These are phyloP conservation scores for Yamadazyma spencermartinsiae DNA, from an alignment of 1,139 yeast genomes.

Conservation along the genomic window DNA sequence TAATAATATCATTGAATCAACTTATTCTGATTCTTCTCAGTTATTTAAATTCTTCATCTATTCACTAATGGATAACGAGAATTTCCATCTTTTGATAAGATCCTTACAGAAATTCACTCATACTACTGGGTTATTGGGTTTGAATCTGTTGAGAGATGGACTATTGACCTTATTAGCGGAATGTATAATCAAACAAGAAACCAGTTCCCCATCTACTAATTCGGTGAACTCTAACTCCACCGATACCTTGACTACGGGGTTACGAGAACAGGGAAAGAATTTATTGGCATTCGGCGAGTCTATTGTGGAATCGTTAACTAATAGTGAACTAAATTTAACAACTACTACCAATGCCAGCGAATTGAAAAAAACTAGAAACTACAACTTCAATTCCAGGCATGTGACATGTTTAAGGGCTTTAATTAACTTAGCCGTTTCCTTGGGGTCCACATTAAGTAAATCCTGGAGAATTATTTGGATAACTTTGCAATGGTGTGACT, in stretches of 20 bases:
- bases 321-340: constrained; percentile 5
- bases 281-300: constrained; percentile 60
- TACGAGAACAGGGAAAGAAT: constrained; percentile 31
- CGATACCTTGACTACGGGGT: constrained; percentile 7
- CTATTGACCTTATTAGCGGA: constrained; percentile 59
- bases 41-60: constrained; percentile 57
- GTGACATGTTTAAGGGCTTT: constrained; percentile 78
- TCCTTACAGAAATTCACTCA: constrained; percentile 81
- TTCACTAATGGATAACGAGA: constrained; percentile 66
- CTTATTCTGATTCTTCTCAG: constrained; percentile 48
- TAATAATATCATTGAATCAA: constrained; percentile 39
- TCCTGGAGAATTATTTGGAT: constrained; percentile 73
- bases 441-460: constrained; percentile 66
- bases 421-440: constrained; percentile 69
- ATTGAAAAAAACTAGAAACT: constrained; percentile 1
- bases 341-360: constrained; percentile 4
- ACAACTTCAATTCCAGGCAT: constrained; percentile 61
- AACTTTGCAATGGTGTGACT: constrained; percentile 75
- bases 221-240: constrained; percentile 2
- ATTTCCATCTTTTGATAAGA: constrained; percentile 62
- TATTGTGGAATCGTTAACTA: constrained; percentile 51
- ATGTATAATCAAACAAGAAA: constrained; percentile 30
- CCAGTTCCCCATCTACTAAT: background rate
- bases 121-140: constrained; percentile 72
- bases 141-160: constrained; percentile 57